Evolutionary conservation across 345 rosid genomes (phyloP).

Genomic region (Trapa incisa): DNA sequence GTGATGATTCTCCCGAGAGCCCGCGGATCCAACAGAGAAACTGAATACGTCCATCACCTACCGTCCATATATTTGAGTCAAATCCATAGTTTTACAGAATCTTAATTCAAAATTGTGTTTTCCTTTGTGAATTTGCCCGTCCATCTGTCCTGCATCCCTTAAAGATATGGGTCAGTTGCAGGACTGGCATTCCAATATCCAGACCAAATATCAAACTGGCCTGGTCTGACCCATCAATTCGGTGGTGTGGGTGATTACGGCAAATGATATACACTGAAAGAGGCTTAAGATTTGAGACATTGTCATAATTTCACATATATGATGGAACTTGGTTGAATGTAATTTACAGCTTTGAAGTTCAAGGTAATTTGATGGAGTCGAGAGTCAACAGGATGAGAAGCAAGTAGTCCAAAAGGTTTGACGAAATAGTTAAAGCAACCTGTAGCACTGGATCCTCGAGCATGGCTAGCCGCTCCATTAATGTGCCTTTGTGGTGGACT

Average conservation of each 20-base stretch:
- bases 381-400: neutral
- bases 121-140: too few species aligned
- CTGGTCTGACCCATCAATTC: neutral
- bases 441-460: conserved; percentile 28
- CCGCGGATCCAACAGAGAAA: neutral
- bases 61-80: too few species aligned
- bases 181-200: neutral
- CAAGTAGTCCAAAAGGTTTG: neutral
- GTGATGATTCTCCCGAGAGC: neutral
- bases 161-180: neutral
- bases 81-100: too few species aligned
- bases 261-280: neutral
- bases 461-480: conserved; percentile 19
- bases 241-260: neutral
- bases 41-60: too few species aligned
- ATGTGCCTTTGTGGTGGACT: conserved; percentile 22
- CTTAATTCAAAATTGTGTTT: too few species aligned
- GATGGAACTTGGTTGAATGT: neutral
- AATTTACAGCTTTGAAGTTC: neutral
- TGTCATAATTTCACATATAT: neutral
- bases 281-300: neutral
- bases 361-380: neutral
- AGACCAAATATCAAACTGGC: neutral
- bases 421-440: conserved; percentile 1
- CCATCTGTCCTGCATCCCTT: too few species aligned